Percentiles rank a stretch among this genome's conserved stretches.
These are phyloP conservation scores for bread wheat (Triticum aestivum) DNA, from an alignment of 176 grass and related monocot species.

Conservation along the genomic window IWGSC_CS_RefSeq_v2.1 NC_057803.1:60007410-60007909, in stretches of 20 bases:
- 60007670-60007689: not conserved
- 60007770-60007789: not conserved
- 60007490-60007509: not conserved
- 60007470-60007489: conserved; percentile 3
- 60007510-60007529: not conserved
- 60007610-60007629: not conserved
- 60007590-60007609: not conserved
- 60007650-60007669: not conserved
- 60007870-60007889: not conserved
- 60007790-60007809: not conserved
- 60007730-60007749: not conserved
- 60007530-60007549: not conserved
- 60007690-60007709: not conserved
- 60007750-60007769: not conserved
- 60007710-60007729: not conserved
- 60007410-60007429: conserved; percentile 21
- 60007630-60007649: not conserved
- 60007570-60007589: not conserved
- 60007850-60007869: not conserved
- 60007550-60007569: not conserved
- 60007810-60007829: not conserved
- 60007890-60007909: not conserved
- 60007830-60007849: not conserved
- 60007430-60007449: conserved; percentile 9
- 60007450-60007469: conserved; percentile 2